Base-by-base conservation (phyloP, 345 rosid genomes). In the Linum tenue region DNA sequence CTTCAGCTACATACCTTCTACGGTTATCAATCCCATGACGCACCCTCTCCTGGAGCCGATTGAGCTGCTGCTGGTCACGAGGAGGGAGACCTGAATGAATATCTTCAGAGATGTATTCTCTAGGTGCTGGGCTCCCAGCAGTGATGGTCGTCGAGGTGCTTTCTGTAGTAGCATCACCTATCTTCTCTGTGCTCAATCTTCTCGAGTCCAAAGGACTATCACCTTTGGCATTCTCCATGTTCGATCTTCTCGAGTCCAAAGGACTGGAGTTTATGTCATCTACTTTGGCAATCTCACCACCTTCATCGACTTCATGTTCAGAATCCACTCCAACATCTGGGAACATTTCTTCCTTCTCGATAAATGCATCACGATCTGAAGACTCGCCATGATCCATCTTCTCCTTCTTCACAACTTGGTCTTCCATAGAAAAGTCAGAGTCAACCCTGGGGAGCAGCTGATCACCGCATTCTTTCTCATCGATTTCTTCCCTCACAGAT, bases 261-360 rank as follows among this genome's bases (percentile, higher is more conserved):
- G 31, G 31, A 22, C 31, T 22, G 31, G 31, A 22, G 31, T 22
- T 22, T 22, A 1, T 22, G 1, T 0, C 31, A 22, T 22, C 31
- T 22, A 51, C 70, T 15, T 39, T 35, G 53, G 14, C 53, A 9
- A 64, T 66, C 62, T 60, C 72, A 57, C 31, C 31, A 22, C 31
- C 31, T 22, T 57, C 75, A 67, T 64, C 43, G 44, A 39, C 62
- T 70, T 64, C 74, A n/a, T 39, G 67, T 64, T 72, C 67, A 37
- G 67, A 68, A 67, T 64, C 58, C 5, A 40, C 63, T 56, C 59
- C 75, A 11, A 51, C 70, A 22, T 14, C 57, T 61, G 56, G 60
- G 67, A 75, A 61, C 53, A 62, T 40, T 66, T 64, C 72, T 66
- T 68, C 76, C 38, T 68, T 72, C 62, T 64, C 71, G 44, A 5